These are phyloP conservation scores for Agaricus blazei DNA, from an alignment of 768 basidiomycete genomes.

Conservation along the genomic window DNA sequence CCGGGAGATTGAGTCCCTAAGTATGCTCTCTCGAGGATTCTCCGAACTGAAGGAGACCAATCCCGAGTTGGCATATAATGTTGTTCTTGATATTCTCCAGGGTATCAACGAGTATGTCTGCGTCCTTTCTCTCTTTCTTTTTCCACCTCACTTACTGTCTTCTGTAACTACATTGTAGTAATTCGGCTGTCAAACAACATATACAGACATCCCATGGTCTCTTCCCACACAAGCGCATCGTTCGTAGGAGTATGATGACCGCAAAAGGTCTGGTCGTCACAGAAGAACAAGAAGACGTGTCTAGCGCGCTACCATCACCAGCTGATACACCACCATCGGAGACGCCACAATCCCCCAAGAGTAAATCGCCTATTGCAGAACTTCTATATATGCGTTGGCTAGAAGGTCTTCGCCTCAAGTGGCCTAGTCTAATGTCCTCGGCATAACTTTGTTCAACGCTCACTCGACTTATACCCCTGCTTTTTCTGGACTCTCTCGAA, in stretches of 20 bases:
- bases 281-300: conserved; percentile 71
- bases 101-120: conserved; percentile 84
- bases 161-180: conserved; percentile 38
- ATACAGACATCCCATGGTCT: conserved; percentile 75
- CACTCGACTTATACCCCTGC: neutral
- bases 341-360: conserved; percentile 30
- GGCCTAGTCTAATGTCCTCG: conserved; percentile 64
- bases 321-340: conserved; percentile 29
- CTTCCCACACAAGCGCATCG: conserved; percentile 78
- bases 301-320: conserved; percentile 39
- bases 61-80: conserved; percentile 78
- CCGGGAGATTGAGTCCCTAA: conserved; percentile 81
- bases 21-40: conserved; percentile 88
- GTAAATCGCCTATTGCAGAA: conserved; percentile 90
- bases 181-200: conserved; percentile 71
- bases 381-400: conserved; percentile 97
- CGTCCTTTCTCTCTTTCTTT: neutral
- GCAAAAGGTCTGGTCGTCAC: conserved; percentile 78
- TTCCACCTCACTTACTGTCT: neutral
- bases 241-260: conserved; percentile 82
- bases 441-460: conserved; percentile 1
- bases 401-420: conserved; percentile 85
- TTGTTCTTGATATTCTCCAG: conserved; percentile 84
- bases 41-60: conserved; percentile 79
- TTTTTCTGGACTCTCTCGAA: neutral